Evolutionary conservation across 2,329 filamentous ascomycete species (phyloP), one percentile per base, ranked within the genome.

Genomic region (Fonsecaea monophora): DNA sequence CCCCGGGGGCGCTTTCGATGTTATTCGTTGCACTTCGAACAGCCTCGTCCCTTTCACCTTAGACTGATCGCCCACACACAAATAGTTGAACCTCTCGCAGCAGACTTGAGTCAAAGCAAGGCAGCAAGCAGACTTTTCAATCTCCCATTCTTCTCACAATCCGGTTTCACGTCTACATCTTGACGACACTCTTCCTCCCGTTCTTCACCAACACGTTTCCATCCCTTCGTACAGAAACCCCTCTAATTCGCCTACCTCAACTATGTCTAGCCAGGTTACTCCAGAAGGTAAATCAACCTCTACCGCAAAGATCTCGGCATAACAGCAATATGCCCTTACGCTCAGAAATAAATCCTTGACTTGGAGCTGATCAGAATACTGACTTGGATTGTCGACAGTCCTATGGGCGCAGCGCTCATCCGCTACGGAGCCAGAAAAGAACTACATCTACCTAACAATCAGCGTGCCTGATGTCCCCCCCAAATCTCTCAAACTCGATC

Each of bases 331-430:
- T 25, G 4, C 7, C 12, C 18, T 10, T n/a, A n/a, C n/a, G 5
- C 40, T 18, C 48, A 32, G 18, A 32, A 15, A 15, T 10, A n/a
- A 40, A 13, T 7, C 4, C n/a, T 18, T 18, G 21, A 30, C 10
- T 32, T 38, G 13, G n/a, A 42, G 8, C 45, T 10, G 30, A 64
- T 4, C 42, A 55, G 60, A 34, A 35, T 4, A 42, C 62, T 62
- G 25, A 62, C 62, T 25, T 40, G 3, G 18, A 37, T 13, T 18
- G 30, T 21, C 34, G 50, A 34, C 76, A 98, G 95, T 99, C 75
- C 91, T 93, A 81, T 99, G 95, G 95, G 94, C 95, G 73, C 95
- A 99, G 85, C 94, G 95, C 85, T 98, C 94, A 55, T 95, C 90
- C 77, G 84, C 81, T 74, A 84, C 84, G 73, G 94, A 97, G 63